Base-by-base conservation (phyloP, 441 rosid species). In the Bocquillonia castaneifolia region DNA sequence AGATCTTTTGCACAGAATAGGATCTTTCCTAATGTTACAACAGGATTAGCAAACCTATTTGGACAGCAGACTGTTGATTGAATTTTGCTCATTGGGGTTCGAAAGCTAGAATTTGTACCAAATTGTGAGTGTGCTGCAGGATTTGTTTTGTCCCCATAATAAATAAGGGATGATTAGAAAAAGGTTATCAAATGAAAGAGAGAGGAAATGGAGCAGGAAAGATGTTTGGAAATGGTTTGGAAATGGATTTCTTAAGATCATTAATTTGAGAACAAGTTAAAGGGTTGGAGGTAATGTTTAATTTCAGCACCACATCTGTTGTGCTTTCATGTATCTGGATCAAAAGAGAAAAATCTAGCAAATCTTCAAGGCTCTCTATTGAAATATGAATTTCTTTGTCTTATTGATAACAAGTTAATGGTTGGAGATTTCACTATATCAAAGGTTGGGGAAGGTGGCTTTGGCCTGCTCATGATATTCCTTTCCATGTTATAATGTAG, bases 21-120 rank as follows among this genome's bases (percentile, higher is more conserved):
- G 70, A 66, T 66, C 3, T 53, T 18, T 63, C 14, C 42, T 54
- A 9, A 9, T 55, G 61, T 56, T 26, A 29, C 31, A 42, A 55
- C n/a, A 9, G 70, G n/a, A 42, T 18, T 42, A 29, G 61, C 17
- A 29, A 39, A 8, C 26, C 12, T 1, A 10, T 22, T 10, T 25
- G 15, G 28, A 28, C 52, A 31, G 14, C 13, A 18, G 40, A 56
- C 15, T 53, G 37, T 37, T 34, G 32, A n/a, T n/a, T n/a, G n/a
- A n/a, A n/a, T n/a, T n/a, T 26, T 66, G 14, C 29, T 32, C 20
- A 10, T 31, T 45, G 12, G 56, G 20, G 26, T 32, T 44, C 0
- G 52, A 3, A 26, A 61, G 36, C 36, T 13, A 23, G 32, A 20
- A 40, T 26, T 40, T 28, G 25, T 12, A 17, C 29, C 14, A 61